These are phyloP conservation scores for Aureobasidium sp. DNA, from an alignment of 2,329 filamentous ascomycete species.

Conservation along the genomic window DNA sequence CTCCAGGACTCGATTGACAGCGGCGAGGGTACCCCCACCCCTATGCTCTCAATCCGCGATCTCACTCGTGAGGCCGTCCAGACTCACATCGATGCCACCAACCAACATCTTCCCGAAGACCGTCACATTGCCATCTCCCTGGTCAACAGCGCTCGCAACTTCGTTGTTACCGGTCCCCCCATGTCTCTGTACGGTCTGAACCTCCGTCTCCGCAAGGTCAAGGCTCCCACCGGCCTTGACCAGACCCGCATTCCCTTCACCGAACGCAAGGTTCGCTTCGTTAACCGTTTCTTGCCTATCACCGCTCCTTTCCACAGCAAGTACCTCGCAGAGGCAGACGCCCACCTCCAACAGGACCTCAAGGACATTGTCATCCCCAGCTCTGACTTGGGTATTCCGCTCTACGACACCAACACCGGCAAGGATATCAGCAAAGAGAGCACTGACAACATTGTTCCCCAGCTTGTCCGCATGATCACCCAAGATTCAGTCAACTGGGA, in stretches of 20 bases:
- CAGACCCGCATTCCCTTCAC: slow-evolving; percentile 93
- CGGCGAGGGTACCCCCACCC: slow-evolving; percentile 90
- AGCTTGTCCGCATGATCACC: slow-evolving; percentile 86
- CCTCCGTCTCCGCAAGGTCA: slow-evolving; percentile 88
- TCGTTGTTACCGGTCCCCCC: slow-evolving; percentile 92
- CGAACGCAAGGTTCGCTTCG: slow-evolving; percentile 91
- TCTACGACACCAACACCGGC: slow-evolving; percentile 86
- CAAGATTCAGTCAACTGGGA: slow-evolving; percentile 95
- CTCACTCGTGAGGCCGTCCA: slow-evolving; percentile 82
- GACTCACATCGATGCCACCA: slow-evolving; percentile 93
- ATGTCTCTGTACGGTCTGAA: slow-evolving; percentile 96
- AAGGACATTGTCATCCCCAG: slow-evolving; percentile 72
- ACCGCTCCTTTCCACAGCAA: slow-evolving; percentile 98
- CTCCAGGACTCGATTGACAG: slow-evolving; percentile 89
- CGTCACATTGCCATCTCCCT: slow-evolving; percentile 92
- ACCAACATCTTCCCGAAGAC: slow-evolving; percentile 87
- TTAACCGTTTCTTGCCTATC: slow-evolving; percentile 94
- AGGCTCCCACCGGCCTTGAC: slow-evolving; percentile 93
- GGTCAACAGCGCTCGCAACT: slow-evolving; percentile 92
- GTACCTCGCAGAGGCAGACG: slow-evolving; percentile 76
- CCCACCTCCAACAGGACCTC: slow-evolving; percentile 79
- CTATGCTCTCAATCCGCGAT: slow-evolving; percentile 96
- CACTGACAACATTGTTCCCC: slow-evolving; percentile 71
- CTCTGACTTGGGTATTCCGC: slow-evolving; percentile 68
- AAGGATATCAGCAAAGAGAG: slow-evolving; percentile 69